A percentile compares a stretch with the other conserved stretches of the same genome.
These are phyloP conservation scores for Ogataea hybrid DNA, from an alignment of 1,139 yeast species.

Conservation along the genomic window DNA sequence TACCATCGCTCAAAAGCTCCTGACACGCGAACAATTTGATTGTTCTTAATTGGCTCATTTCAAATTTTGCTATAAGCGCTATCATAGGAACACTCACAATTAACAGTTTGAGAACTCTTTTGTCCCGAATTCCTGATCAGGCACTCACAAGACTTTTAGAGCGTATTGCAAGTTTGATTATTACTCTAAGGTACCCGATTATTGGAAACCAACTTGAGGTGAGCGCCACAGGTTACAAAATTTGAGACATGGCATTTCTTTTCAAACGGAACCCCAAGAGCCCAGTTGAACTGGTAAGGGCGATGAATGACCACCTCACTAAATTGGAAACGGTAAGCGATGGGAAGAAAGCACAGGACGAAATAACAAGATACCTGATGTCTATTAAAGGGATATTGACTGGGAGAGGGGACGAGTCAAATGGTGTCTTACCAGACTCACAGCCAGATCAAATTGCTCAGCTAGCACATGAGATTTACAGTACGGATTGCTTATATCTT, in stretches of 20 bases:
- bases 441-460: conserved; percentile 74
- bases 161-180: too few species aligned
- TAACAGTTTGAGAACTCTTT: too few species aligned
- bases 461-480: conserved; percentile 71
- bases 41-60: too few species aligned
- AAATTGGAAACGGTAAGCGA: conserved; percentile 60
- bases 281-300: conserved; percentile 78
- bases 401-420: conserved; percentile 48
- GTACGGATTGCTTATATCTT: conserved; percentile 65
- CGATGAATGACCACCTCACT: conserved; percentile 67
- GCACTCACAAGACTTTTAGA: too few species aligned
- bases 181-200: too few species aligned
- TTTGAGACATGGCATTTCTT: conserved; percentile 68
- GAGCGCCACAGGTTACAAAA: too few species aligned
- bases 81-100: too few species aligned
- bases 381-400: conserved; percentile 68
- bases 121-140: too few species aligned
- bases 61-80: too few species aligned
- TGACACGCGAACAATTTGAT: too few species aligned
- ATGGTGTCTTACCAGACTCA: conserved; percentile 34
- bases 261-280: conserved; percentile 93
- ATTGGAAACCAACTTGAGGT: too few species aligned
- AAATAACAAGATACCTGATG: conserved; percentile 62
- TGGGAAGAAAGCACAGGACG: conserved; percentile 69
- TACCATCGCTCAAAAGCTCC: too few species aligned